phyloP scores from a whole-genome alignment of 306 rosid genomes.

The Senna tora region DNA sequence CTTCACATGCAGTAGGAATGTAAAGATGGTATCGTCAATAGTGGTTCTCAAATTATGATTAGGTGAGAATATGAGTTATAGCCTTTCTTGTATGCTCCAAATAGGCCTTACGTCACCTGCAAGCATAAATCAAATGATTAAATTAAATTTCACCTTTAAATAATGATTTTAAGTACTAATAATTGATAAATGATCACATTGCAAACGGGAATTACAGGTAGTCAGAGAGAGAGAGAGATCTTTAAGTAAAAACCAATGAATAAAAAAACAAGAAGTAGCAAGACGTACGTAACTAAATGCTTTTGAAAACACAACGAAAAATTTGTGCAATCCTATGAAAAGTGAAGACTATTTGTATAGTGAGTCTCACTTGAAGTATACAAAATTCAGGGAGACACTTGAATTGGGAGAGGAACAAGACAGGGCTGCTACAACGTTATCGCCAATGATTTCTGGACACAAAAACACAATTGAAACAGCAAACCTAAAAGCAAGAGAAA shows the following conservation, averaged over 20 bases:
- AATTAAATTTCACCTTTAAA: slow-evolving; percentile 4
- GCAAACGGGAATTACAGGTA: neutral
- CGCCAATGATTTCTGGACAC: slow-evolving; percentile 1
- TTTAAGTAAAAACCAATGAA: neutral
- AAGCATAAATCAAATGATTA: slow-evolving; percentile 6
- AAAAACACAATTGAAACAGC: neutral
- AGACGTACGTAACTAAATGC: neutral
- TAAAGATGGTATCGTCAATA: slow-evolving; percentile 29
- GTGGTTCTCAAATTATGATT: slow-evolving; percentile 28
- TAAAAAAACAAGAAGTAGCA: neutral
- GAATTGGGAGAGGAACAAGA: slow-evolving; percentile 12
- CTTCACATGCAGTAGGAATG: slow-evolving; percentile 56
- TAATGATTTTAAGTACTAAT: slow-evolving; percentile 10
- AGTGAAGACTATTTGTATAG: slow-evolving; percentile 3
- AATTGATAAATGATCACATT: slow-evolving; percentile 8
- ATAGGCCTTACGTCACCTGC: slow-evolving; percentile 29
- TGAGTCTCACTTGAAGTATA: neutral
- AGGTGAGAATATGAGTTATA: slow-evolving; percentile 17
- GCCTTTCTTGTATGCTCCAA: slow-evolving; percentile 34
- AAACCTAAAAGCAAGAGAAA: neutral
- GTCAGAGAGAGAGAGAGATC: slow-evolving; percentile 12
- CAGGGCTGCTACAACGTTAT: neutral
- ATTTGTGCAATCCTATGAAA: slow-evolving; percentile 8
- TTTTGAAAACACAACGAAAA: neutral
- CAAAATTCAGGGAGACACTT: neutral